Evolutionary conservation across 2,329 filamentous ascomycete species (phyloP), one percentile per base, ranked within the genome.

Genomic region (Ophiostoma sp.): DNA sequence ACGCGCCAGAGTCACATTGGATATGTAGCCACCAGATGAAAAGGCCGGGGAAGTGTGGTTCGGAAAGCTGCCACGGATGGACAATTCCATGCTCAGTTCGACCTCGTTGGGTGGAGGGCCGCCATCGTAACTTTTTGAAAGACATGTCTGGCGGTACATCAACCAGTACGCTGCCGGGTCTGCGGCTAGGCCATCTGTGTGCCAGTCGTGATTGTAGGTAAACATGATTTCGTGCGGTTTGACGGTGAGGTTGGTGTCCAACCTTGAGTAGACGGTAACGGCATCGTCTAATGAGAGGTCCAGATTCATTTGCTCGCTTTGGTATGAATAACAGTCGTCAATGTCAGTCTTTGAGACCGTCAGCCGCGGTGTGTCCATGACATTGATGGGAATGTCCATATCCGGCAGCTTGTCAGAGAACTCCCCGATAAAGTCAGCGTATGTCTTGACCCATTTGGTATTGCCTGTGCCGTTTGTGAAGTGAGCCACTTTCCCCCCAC

Each of bases 331-430:
- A 36, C 8, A 36, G 8, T 36, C 33, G 33, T 36, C 33, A 8
- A 36, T 36, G 33, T 36, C 33, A 4, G 33, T 3, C 33, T 36
- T 36, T 36, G 89, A 85, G 7, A 90, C 87, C 36, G 91, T 81
- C 19, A 92, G 80, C 22, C 89, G 84, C 33, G 89, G 86, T 78
- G 91, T 88, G 78, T 91, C 89, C 81, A 90, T 84, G 69, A 85
- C 83, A 77, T 92, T 91, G 81, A 91, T 87, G 15, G 89, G 86
- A 82, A 91, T 90, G 78, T 91, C 89, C 78, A 92, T 86, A 75
- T 92, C 89, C 7, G 89, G 90, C 31, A 92, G 79, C 72, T 86
- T 81, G 25, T 83, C 77, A 39, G 86, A 84, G 50, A 89, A 86
- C 73, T 86, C 85, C 6, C 78, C 76, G 31, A 90, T 83, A 17